Evolutionary conservation across 176 grass and related monocot genomes (phyloP), one percentile per base, ranked within the genome.

Genomic region (Paspalum notatum): DNA sequence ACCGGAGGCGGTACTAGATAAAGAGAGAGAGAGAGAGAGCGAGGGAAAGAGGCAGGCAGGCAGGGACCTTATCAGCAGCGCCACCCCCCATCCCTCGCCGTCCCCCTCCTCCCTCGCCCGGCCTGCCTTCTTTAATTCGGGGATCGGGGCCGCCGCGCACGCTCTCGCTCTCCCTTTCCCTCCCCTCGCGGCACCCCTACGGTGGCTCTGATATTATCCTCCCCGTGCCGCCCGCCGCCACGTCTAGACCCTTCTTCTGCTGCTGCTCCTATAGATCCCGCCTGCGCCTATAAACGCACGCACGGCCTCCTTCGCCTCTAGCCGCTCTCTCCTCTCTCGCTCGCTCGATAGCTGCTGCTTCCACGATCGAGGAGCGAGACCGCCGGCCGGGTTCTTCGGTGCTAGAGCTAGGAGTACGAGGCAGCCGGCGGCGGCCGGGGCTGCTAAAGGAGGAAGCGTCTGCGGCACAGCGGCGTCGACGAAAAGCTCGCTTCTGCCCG

Each of bases 1-100:
- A 17, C 21, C 44, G 44, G 44, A 27, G 45, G 67, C 22, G 7
- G 22, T 26, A 43, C 12, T 26, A 37, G 59, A 62, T 48, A 77
- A 24, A 61, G 15, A 26, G 22, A 59, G 5, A 9, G 53, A 18
- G 8, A 62, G 44, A 32, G 32, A 3, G 55, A 18, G 10, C 18
- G 22, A 44, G 75, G 42, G 12, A 70, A 26, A 67, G 57, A 25
- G 32, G 32, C 32, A 1, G 32, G 32, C 11, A 2, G 55, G 9
- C 18, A 40, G 9, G 14, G 87, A 76, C 87, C 87, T 89, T 89
- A 85, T 85, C 83, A 58, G 83, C 78, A 82, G 78, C 72, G 42
- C 83, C 82, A 49, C 21, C 20, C 77, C 87, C 82, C 87, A 89
- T 85, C 83, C 87, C 78, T 81, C 50, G 71, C 48, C 87, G 77